These are phyloP conservation scores for Fraxinus platypoda DNA, from an alignment of 305 asterid genomes.

Conservation along the genomic window DNA sequence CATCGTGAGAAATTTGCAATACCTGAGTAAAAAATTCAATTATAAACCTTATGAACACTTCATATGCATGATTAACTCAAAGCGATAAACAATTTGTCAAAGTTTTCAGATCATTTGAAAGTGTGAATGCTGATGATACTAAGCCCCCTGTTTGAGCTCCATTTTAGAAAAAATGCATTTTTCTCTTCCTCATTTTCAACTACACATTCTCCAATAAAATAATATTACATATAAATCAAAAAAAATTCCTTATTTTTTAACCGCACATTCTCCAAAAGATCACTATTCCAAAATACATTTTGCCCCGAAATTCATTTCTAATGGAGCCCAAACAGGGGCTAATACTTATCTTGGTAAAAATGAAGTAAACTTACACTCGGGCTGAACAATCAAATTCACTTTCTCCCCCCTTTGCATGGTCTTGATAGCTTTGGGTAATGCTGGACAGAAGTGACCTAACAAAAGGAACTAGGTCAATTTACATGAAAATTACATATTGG, in stretches of 20 bases:
- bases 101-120: neutral
- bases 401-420: slow-evolving; percentile 72
- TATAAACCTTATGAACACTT: neutral
- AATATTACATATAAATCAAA: neutral
- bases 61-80: neutral
- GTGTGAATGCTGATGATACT: slow-evolving; percentile 9
- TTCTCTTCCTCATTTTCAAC: neutral
- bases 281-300: neutral
- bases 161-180: neutral
- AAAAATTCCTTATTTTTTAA: no score
- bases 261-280: neutral
- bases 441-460: slow-evolving; percentile 63
- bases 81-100: neutral
- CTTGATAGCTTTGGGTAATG: slow-evolving; percentile 62
- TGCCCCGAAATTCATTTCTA: neutral
- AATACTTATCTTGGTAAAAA: neutral
- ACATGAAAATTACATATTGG: neutral
- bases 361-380: slow-evolving; percentile 47
- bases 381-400: slow-evolving; percentile 57
- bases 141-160: neutral
- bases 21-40: neutral
- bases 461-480: slow-evolving; percentile 13
- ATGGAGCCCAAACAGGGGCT: neutral
- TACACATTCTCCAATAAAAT: neutral
- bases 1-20: neutral